Evolutionary conservation across 2,329 filamentous ascomycete genomes (phyloP), one percentile per base, ranked within the genome.

Genomic region (Hawksworthiomyces lignivorus): DNA sequence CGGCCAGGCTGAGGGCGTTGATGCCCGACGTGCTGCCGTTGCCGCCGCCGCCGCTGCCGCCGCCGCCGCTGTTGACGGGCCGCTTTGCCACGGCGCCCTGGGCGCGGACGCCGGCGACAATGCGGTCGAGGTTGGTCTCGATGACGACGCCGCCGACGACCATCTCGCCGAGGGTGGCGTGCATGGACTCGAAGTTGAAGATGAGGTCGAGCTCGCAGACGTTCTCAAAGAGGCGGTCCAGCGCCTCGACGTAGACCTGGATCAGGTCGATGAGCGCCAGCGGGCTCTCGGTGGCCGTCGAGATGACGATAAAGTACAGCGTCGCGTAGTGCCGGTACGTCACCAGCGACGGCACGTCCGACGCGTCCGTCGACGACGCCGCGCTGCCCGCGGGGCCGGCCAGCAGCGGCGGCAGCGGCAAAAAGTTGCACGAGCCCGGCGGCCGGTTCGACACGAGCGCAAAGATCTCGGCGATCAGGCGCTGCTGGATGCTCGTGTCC

Each of bases 321-420:
- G 92, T 98, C 9, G 92, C 92, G 60, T 97, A 98, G 72, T 95
- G 87, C 45, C 92, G 87, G 72, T 98, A 98, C 8, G 92, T 97
- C 34, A 98, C 88, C 46, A 97, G 84, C 6, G 88, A 92, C 9
- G 92, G 92, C 10, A 88, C 84, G 64, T 97, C 92, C 59, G 45
- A 40, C 1, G 35, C 29, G 81, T 12, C 19, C 26, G 34, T 77
- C 56, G 64, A 83, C 63, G 60, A 84, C 58, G 55, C 78, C 19
- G 83, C 64, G 56, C 85, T 68, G 64, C 80, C 62, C 24, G 82
- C 75, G 32, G 82, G 75, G 28, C 70, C 69, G 38, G 78, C 71
- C 44, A 82, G 78, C 40, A 83, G 68, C 12, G 80, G 80, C 4
- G 80, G 80, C 1, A 84, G 70, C 22, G 92, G 92, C 5, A 98